Base-by-base conservation (phyloP, 2,329 filamentous ascomycete genomes). In the Aspergillus niger region DNA sequence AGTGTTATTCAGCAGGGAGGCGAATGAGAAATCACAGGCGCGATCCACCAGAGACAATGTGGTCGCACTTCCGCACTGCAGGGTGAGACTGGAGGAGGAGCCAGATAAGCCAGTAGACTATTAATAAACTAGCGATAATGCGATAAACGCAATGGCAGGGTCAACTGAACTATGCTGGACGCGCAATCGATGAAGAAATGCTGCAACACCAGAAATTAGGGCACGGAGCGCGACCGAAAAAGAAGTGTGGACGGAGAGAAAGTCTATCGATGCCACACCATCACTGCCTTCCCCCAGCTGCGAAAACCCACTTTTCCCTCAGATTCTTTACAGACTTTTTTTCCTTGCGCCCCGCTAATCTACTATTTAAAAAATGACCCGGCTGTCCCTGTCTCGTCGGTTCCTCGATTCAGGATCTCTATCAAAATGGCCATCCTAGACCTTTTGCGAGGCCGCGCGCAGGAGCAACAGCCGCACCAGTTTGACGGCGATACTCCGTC, bases 341-440 rank as follows among this genome's bases (percentile, higher is more conserved):
- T 36, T 50, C 47, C 47, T 30, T 30, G 47, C 24, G 47, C 47
- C 47, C 47, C 47, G 47, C 47, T 32, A 50, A 36, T 50, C 47
- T 50, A 50, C 47, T 50, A 50, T 50, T 50, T 50, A 50, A 50
- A 44, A 49, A 50, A 50, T 50, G 47, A 30, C 47, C 26, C 24
- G 47, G 26, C 26, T 10, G n/a, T 20, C 53, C 13, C 26, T 47
- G 7, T 10, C 41, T 11, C 10, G 5, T n/a, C 20, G 24, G 24
- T 3, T 43, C 28, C 15, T 56, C 28, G 49, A 30, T 17, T 5
- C 8, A 50, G 10, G 47, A 36, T 36, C 32, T 36, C 32, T 36
- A 36, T 24, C n/a, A 13, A 43, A 24, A 60, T 60, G 58, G 28
- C 52, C 8, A 60, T 51, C 8, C 36, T 60, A 8, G 58, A 52